Evolutionary conservation across 2,329 filamentous ascomycete genomes (phyloP), one percentile per base, ranked within the genome.

Genomic region (Botrytis medusae): DNA sequence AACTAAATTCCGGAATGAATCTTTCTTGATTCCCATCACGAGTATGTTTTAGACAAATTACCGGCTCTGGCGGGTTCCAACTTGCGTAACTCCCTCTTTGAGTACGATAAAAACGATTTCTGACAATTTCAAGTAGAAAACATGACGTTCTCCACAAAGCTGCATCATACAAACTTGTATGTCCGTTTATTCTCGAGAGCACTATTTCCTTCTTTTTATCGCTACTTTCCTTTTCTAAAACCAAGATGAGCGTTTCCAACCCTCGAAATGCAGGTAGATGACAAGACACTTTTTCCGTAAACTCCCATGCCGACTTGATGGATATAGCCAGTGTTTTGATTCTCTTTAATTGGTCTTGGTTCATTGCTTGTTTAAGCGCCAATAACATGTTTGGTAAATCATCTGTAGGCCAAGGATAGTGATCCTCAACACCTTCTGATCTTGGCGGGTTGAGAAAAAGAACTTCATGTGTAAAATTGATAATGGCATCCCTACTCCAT

Each of bases 341-440:
- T 42, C 22, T 63, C 10, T 20, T 8, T 20, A 20, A 14, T 12
- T 44, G 40, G 9, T 29, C 40, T 63, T 1, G 22, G 8, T 44
- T 12, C 40, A 32, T 63, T 51, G 48, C 25, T 51, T 51, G 25
- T 51, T 51, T 51, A 2, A 51, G 48, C 25, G 48, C 48, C 25
- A n/a, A n/a, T 5, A 51, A n/a, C 48, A 51, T 51, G 14, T 12
- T 51, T 51, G 48, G 12, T n/a, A 48, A 3, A 4, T 48, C 0
- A 8, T 2, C 44, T 22, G 9, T 8, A 3, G 0, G 44, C 0
- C 1, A 5, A 18, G 44, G 9, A 1, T 1, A 22, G 44, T 22
- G 8, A 20, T 18, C 0, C 44, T 8, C 44, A 48, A 22, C 9
- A 48, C 0, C 9, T 48, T 10, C 44, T 48, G 44, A 8, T 9